Conservation (phyloP, 805 yeast genomes). For the Candida endomychidarum region DNA sequence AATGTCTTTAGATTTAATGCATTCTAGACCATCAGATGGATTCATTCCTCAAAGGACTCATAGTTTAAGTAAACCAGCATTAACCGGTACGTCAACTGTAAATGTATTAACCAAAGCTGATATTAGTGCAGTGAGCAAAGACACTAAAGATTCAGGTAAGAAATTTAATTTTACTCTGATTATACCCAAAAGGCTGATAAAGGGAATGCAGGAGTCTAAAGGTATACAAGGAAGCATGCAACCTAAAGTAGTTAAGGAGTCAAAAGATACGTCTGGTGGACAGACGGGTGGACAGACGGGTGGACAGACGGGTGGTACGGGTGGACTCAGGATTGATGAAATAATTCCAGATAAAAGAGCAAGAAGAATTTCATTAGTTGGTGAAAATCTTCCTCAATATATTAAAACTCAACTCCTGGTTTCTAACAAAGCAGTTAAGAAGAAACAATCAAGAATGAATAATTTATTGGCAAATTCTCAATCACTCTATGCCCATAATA, state of each 20-base stretch:
- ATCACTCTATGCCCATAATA: constrained; percentile 30
- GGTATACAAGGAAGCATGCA: too few relatives aligned
- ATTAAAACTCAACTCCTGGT: constrained; percentile 22
- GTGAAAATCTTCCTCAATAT: constrained; percentile 36
- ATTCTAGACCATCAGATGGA: constrained; percentile 13
- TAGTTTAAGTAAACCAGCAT: constrained; percentile 30
- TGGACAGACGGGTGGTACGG: too few relatives aligned
- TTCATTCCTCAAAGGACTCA: constrained; percentile 11
- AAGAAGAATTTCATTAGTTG: constrained; percentile 36
- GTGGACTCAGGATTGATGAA: too few relatives aligned
- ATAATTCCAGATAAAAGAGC: constrained; percentile 9
- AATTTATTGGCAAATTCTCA: constrained; percentile 37
- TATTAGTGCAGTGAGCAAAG: too few relatives aligned
- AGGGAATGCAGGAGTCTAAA: too few relatives aligned
- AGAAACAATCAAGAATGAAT: constrained; percentile 26
- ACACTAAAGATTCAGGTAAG: too few relatives aligned
- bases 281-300: too few relatives aligned
- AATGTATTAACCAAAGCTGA: constrained; percentile 29
- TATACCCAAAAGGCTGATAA: constrained; percentile 9
- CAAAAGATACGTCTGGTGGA: too few relatives aligned
- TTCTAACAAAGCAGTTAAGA: constrained; percentile 7
- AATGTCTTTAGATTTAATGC: constrained; percentile 31
- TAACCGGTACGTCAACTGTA: constrained; percentile 29
- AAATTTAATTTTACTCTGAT: constrained; percentile 13
- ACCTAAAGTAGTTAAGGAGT: too few relatives aligned